Evolutionary conservation across 495 filamentous ascomycete species (phyloP).

Genomic region (Xeromyces bisporus): DNA sequence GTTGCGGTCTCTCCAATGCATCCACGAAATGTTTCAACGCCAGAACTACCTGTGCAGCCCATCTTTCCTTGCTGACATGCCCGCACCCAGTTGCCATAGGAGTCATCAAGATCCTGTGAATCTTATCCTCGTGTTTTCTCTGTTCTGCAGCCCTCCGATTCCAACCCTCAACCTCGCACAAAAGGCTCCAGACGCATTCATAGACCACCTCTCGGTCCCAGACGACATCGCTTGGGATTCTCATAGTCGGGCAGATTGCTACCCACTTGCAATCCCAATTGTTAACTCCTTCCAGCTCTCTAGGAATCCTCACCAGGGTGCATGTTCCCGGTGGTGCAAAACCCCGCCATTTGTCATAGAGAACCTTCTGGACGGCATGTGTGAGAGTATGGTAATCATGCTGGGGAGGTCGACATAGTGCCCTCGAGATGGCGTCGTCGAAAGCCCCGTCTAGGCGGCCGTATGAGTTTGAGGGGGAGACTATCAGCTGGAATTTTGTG

Average conservation of each 20-base stretch:
- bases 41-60: constrained; percentile 32
- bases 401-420: constrained; percentile 19
- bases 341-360: constrained; percentile 31
- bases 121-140: constrained; percentile 7
- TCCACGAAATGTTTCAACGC: constrained; percentile 33
- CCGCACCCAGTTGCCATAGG: constrained; percentile 32
- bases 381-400: constrained; percentile 31
- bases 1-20: constrained; percentile 17
- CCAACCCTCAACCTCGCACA: constrained; percentile 27
- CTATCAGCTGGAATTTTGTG: constrained; percentile 26
- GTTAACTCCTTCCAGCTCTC: constrained; percentile 12
- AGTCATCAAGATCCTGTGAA: constrained; percentile 29
- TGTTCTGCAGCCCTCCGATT: constrained; percentile 13
- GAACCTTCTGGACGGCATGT: constrained; percentile 15
- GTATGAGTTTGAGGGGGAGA: constrained; percentile 37
- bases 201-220: constrained; percentile 40
- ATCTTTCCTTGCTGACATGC: constrained; percentile 23
- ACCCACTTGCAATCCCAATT: constrained; percentile 23
- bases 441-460: constrained; percentile 35
- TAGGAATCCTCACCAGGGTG: constrained; percentile 26
- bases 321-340: constrained; percentile 33
- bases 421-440: constrained; percentile 33
- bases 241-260: constrained; percentile 36
- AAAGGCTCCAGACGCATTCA: constrained; percentile 34
- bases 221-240: constrained; percentile 16